phyloP scores from a whole-genome alignment of 345 rosid genomes.

The Conringia planisiliqua region DNA sequence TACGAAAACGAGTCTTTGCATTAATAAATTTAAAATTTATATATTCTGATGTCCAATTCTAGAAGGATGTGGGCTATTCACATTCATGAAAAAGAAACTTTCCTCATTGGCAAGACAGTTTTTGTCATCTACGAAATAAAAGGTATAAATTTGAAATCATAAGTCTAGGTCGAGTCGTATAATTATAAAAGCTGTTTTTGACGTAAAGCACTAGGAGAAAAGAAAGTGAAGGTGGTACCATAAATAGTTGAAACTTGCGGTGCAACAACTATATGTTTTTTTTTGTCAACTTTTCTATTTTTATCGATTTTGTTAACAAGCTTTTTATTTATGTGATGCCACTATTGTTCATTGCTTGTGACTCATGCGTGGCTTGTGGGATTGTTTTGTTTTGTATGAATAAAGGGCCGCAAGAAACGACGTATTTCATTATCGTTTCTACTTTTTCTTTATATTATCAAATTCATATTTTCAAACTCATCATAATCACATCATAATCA shows the following conservation, averaged over 20 bases:
- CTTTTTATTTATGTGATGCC: slow-evolving; percentile 3
- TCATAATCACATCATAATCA: slow-evolving; percentile 13
- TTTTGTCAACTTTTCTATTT: slow-evolving; percentile 8
- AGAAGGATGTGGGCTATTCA: slow-evolving; percentile 8
- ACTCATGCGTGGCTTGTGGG: slow-evolving; percentile 24
- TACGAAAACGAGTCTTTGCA: background rate
- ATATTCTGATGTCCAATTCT: background rate
- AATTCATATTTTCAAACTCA: background rate
- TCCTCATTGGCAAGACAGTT: background rate
- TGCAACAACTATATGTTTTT: slow-evolving; percentile 14
- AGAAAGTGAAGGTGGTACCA: slow-evolving; percentile 6
- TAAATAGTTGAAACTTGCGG: slow-evolving; percentile 19
- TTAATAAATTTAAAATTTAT: background rate
- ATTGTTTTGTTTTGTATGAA: slow-evolving; percentile 9
- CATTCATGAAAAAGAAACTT: background rate
- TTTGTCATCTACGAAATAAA: slow-evolving; percentile 1
- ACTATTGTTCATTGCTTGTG: slow-evolving; percentile 20
- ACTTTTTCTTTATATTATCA: slow-evolving; percentile 4
- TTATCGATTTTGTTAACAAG: background rate
- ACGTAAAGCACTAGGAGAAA: slow-evolving; percentile 8
- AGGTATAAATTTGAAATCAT: slow-evolving; percentile 3
- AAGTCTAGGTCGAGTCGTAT: slow-evolving; percentile 6
- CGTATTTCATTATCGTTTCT: slow-evolving; percentile 13
- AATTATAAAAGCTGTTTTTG: slow-evolving; percentile 17
- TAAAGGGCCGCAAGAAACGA: slow-evolving; percentile 24